These are phyloP conservation scores for Wallacemonas sp. DNA, from an alignment of 208 protist genomes.

Conservation along the genomic window DNA sequence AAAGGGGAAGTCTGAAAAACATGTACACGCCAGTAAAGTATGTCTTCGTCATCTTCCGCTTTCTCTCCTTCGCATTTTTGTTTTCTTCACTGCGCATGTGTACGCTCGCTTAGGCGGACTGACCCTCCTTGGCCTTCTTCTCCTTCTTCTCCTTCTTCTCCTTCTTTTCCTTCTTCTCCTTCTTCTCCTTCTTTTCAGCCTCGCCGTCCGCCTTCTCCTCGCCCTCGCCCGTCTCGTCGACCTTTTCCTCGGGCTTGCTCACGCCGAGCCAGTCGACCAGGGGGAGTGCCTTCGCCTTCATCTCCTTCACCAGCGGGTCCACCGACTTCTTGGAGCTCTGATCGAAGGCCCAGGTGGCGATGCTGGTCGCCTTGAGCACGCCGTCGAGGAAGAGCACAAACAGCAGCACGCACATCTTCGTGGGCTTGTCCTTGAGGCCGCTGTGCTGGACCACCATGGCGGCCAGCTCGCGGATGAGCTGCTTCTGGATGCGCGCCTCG, in stretches of 20 bases:
- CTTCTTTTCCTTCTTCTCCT: slow-evolving; percentile 24
- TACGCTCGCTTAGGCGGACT: slow-evolving; percentile 3
- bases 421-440: slow-evolving; percentile 38
- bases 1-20: not conserved
- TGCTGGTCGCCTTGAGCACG: slow-evolving; percentile 50
- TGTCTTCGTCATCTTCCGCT: no score
- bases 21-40: not conserved
- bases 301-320: slow-evolving; percentile 34
- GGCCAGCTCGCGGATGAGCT: slow-evolving; percentile 59
- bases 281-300: slow-evolving; percentile 47
- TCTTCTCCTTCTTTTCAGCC: slow-evolving; percentile 12
- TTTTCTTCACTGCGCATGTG: not conserved
- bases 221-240: slow-evolving; percentile 16
- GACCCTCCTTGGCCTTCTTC: slow-evolving; percentile 1
- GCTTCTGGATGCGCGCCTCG: slow-evolving; percentile 57
- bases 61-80: slow-evolving; percentile 10
- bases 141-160: slow-evolving; percentile 13
- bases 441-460: slow-evolving; percentile 29
- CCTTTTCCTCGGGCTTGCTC: slow-evolving; percentile 17
- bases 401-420: slow-evolving; percentile 59
- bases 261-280: slow-evolving; percentile 66
- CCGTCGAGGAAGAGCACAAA: slow-evolving; percentile 85
- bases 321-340: slow-evolving; percentile 31
- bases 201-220: slow-evolving; percentile 6
- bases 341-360: slow-evolving; percentile 52